phyloP scores from a whole-genome alignment of 345 rosid genomes.

The Eucalyptus marginata region DNA sequence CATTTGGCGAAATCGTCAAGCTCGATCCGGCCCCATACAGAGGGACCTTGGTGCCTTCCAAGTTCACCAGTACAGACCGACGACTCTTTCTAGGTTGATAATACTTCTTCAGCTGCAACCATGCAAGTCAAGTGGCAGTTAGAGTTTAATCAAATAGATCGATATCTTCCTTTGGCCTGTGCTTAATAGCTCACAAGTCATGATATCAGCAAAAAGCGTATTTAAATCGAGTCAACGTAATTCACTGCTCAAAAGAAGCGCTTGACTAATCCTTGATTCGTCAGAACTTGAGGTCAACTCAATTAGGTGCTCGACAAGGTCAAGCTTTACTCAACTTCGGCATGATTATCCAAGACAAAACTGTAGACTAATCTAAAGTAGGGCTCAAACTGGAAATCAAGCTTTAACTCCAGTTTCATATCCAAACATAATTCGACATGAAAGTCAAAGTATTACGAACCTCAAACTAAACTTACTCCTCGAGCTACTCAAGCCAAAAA shows the following conservation, averaged over 20 bases:
- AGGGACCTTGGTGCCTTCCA: constrained; percentile 63
- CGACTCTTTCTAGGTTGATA: constrained; percentile 65
- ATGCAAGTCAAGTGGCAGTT: background rate
- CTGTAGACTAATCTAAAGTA: background rate
- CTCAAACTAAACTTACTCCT: background rate
- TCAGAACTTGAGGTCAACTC: background rate
- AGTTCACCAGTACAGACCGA: constrained; percentile 31
- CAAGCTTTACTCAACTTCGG: background rate
- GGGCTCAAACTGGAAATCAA: background rate
- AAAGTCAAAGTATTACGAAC: background rate
- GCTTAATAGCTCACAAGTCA: background rate
- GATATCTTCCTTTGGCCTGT: background rate
- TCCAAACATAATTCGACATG: background rate
- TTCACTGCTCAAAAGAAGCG: background rate
- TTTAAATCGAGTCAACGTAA: background rate
- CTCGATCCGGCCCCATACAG: constrained; percentile 72
- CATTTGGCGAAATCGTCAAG: constrained; percentile 27
- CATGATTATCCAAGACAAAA: background rate
- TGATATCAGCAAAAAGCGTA: background rate
- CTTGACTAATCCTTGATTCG: background rate
- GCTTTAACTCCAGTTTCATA: background rate
- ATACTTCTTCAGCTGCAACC: constrained; percentile 58
- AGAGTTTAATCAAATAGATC: background rate
- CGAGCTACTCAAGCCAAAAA: background rate
- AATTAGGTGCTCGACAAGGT: background rate